A percentile compares a stretch with the other conserved stretches of the same genome.
phyloP scores from a whole-genome alignment of 306 rosid species.

The Fagus sylvatica region DNA sequence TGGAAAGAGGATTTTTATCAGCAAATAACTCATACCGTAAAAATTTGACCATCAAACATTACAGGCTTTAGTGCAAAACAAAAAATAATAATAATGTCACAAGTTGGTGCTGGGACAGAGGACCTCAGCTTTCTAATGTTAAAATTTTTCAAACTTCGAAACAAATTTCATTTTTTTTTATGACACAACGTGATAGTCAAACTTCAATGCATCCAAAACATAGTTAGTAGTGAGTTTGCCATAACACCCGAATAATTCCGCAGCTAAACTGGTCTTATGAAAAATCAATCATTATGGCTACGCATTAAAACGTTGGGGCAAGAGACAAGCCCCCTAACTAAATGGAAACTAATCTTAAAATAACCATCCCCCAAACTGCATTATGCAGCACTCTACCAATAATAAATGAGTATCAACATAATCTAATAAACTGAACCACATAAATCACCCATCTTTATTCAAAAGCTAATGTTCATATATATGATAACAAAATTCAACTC shows the following conservation, averaged over 20 bases:
- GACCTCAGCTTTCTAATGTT: neutral
- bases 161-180: neutral
- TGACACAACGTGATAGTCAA: neutral
- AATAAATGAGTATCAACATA: neutral
- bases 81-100: neutral
- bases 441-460: neutral
- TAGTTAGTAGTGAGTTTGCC: neutral
- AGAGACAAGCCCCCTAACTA: neutral
- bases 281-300: neutral
- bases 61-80: neutral
- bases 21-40: conserved; percentile 2
- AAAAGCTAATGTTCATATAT: neutral
- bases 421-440: neutral
- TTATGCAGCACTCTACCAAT: neutral
- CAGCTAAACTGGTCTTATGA: neutral
- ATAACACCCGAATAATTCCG: neutral
- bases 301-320: neutral
- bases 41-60: neutral
- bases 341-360: neutral
- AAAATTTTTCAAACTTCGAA: neutral
- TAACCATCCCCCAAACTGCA: neutral
- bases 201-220: neutral
- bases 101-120: neutral
- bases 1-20: conserved; percentile 14
- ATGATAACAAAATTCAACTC: conserved; percentile 28